Evolutionary conservation across 129 eudicot genomes (phyloP).

Genomic region (Flaveria bidentis): DNA sequence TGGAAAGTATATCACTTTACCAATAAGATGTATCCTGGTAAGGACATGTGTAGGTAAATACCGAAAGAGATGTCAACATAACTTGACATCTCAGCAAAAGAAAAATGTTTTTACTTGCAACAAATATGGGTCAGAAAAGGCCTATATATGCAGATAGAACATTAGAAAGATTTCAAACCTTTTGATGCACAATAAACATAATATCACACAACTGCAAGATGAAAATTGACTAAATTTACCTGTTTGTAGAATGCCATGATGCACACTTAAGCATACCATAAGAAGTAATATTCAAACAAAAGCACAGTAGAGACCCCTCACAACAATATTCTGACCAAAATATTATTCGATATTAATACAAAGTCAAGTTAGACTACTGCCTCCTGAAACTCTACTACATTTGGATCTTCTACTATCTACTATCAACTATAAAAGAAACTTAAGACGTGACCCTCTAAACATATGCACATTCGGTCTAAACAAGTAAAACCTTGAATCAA

Average conservation of each 20-base stretch:
- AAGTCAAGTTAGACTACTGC: neutral
- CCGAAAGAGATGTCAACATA: neutral
- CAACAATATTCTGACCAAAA: neutral
- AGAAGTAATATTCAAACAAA: neutral
- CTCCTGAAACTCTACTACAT: neutral
- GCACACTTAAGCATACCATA: neutral
- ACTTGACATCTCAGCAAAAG: neutral
- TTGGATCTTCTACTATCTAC: neutral
- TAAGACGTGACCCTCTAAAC: neutral
- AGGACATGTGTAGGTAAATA: neutral
- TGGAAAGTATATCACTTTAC: too few relatives aligned
- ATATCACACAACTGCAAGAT: neutral
- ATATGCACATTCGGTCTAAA: neutral
- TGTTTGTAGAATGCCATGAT: slow-evolving; percentile 1
- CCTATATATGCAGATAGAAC: neutral
- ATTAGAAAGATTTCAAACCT: neutral
- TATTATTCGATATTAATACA: neutral
- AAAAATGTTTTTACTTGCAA: neutral
- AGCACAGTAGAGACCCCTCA: neutral
- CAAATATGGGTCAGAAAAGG: neutral
- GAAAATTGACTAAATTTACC: neutral
- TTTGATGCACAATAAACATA: neutral
- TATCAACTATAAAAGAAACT: too few relatives aligned
- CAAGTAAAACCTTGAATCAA: slow-evolving; percentile 18
- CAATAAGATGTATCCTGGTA: too few relatives aligned